Evolutionary conservation across 495 filamentous ascomycete species (phyloP), one percentile per base, ranked within the genome.

Genomic region (Wilcoxina mikolae): DNA sequence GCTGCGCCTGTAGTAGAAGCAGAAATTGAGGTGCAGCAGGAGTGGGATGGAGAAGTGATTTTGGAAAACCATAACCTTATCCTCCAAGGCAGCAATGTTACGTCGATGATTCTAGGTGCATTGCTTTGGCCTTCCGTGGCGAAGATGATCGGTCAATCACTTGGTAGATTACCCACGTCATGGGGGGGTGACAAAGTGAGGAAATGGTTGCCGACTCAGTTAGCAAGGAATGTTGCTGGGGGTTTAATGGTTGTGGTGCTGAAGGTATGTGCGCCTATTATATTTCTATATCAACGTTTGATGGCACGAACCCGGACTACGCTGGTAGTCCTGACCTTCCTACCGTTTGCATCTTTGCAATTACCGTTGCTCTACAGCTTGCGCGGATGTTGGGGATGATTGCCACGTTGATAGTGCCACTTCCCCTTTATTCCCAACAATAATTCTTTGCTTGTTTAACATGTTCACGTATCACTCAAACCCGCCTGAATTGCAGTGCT

Each of bases 51-150:
- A 22, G 64, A 66, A 55, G 63, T 66, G 3, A 50, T 54, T n/a
- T 20, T 66, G 10, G 64, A 66, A 51, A 66, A 66, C 24, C 64
- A 66, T n/a, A 66, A 66, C 22, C 58, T 66, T 35, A 60, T 66
- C 25, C 55, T 66, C 10, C 63, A 66, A 39, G 64, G 64, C 11
- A 66, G 57, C 44, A 66, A 66, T 41, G 58, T 66, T 43, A 66
- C 63, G 43, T 65, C 59, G 27, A 59, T 65, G 56, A 60, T 66
- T 42, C 35, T 66, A 2, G 64, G 64, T 7, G 64, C 64, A 39
- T 35, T 66, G 7, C 44, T 66, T 29, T 65, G 65, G 64, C 64
- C 64, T 9, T 60, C 58, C 26, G 64, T 66, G 17, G 59, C 64
- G 1, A 56, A 58, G 51, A 48, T 66, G 54, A 58, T 63, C 10